phyloP scores from a whole-genome alignment of 306 rosid species.

The Acacia acuminata region DNA sequence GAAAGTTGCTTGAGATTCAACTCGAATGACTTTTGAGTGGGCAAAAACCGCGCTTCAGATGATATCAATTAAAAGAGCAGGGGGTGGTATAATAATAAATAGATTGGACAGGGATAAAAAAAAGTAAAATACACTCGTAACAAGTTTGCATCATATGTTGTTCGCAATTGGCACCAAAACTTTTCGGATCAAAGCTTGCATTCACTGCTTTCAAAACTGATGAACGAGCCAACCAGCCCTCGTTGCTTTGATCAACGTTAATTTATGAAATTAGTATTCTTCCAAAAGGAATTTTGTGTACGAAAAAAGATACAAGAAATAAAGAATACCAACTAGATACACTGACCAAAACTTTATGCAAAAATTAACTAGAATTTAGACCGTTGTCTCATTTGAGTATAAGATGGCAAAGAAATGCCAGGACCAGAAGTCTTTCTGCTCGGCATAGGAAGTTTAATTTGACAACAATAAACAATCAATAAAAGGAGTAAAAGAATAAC shows the following conservation, averaged over 20 bases:
- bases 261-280: background rate
- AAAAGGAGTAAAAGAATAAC: constrained; percentile 61
- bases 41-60: constrained; percentile 13
- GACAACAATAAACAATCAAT: constrained; percentile 57
- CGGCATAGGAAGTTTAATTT: constrained; percentile 76
- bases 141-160: constrained; percentile 20
- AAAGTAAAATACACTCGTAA: background rate
- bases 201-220: background rate
- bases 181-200: background rate
- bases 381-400: constrained; percentile 42
- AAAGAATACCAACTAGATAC: background rate
- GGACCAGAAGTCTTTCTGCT: constrained; percentile 48
- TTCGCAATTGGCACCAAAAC: constrained; percentile 15
- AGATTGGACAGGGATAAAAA: background rate
- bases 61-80: constrained; percentile 22
- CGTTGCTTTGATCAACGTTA: constrained; percentile 1
- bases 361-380: constrained; percentile 36
- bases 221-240: background rate
- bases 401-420: constrained; percentile 51
- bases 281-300: constrained; percentile 34
- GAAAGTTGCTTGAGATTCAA: background rate
- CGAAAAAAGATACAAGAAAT: constrained; percentile 20
- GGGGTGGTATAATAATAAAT: background rate
- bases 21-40: constrained; percentile 1
- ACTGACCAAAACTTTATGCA: background rate